A percentile compares a stretch with the other conserved stretches of the same genome.
Conservation (phyloP, 2,329 filamentous ascomycete species). For the Aureobasidium sp. region DNA sequence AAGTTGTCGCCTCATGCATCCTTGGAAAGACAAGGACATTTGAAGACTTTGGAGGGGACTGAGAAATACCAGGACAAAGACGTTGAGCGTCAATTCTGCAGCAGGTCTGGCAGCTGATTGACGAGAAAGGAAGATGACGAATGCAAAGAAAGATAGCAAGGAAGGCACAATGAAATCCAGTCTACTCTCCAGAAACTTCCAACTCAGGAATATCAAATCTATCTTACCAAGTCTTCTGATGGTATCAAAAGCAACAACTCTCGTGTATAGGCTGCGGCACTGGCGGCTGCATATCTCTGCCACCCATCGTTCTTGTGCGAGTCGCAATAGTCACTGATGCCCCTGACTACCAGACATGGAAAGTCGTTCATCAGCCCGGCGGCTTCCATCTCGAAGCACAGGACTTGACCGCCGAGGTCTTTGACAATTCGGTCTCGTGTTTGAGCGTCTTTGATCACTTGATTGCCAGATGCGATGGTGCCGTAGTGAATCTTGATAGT, state of each 20-base stretch:
- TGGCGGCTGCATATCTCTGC: slow-evolving; percentile 22
- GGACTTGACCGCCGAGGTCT: slow-evolving; percentile 10
- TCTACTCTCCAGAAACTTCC: background rate
- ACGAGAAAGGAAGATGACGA: background rate
- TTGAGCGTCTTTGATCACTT: slow-evolving; percentile 27
- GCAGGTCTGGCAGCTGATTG: background rate
- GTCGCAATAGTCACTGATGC: slow-evolving; percentile 23
- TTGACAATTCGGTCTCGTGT: slow-evolving; percentile 22
- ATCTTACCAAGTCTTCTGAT: background rate
- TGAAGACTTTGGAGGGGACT: background rate
- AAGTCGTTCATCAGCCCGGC: slow-evolving; percentile 16
- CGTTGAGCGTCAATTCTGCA: background rate
- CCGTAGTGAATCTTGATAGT: slow-evolving; percentile 17
- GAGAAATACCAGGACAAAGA: background rate
- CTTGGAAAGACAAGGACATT: background rate
- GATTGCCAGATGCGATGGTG: slow-evolving; percentile 18
- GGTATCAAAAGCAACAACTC: background rate
- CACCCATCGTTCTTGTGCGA: slow-evolving; percentile 22
- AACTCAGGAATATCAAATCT: background rate
- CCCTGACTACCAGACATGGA: slow-evolving; percentile 23
- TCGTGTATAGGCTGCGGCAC: slow-evolving; percentile 19
- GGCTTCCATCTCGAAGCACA: slow-evolving; percentile 24
- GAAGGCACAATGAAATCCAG: background rate
- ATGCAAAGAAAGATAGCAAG: background rate
- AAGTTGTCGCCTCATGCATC: background rate